These are phyloP conservation scores for Angophora floribunda DNA, from an alignment of 345 rosid species.

Conservation along the genomic window DNA sequence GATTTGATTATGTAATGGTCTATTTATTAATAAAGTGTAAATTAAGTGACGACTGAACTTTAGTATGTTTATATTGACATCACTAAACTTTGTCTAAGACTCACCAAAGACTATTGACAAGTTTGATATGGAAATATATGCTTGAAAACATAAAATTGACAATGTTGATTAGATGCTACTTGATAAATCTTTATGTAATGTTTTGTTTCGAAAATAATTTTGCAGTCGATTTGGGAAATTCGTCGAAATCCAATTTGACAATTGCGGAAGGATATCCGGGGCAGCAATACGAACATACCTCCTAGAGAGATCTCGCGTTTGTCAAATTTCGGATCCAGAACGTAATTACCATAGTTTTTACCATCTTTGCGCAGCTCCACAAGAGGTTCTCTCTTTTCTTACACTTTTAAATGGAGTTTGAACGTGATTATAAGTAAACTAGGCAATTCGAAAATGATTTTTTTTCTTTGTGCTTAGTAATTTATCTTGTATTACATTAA, in stretches of 20 bases:
- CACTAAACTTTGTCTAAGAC: not conserved
- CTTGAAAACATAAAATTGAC: not conserved
- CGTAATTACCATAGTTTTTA: constrained; percentile 96
- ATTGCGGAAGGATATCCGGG: constrained; percentile 74
- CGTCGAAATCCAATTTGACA: constrained; percentile 87
- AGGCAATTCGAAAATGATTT: not conserved
- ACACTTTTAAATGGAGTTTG: not conserved
- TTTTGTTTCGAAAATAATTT: not conserved
- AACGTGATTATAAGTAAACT: not conserved
- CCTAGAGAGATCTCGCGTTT: constrained; percentile 92
- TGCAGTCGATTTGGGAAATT: constrained; percentile 93
- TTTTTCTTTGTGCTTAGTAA: not conserved
- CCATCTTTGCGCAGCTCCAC: constrained; percentile 87
- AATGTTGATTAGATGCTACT: not conserved
- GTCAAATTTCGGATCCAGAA: constrained; percentile 89
- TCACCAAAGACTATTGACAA: not conserved
- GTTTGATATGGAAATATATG: not conserved
- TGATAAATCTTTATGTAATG: not conserved
- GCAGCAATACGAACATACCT: constrained; percentile 96
- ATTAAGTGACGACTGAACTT: not conserved
- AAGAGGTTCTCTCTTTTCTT: constrained; percentile 29
- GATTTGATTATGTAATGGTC: not conserved
- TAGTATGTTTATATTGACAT: not conserved
- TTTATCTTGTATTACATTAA: constrained; percentile 1
- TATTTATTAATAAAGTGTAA: not conserved